Evolutionary conservation across 164 flowering plant genomes (phyloP), one percentile per base, ranked within the genome.

Genomic region (grape (Vitis vinifera)): DNA sequence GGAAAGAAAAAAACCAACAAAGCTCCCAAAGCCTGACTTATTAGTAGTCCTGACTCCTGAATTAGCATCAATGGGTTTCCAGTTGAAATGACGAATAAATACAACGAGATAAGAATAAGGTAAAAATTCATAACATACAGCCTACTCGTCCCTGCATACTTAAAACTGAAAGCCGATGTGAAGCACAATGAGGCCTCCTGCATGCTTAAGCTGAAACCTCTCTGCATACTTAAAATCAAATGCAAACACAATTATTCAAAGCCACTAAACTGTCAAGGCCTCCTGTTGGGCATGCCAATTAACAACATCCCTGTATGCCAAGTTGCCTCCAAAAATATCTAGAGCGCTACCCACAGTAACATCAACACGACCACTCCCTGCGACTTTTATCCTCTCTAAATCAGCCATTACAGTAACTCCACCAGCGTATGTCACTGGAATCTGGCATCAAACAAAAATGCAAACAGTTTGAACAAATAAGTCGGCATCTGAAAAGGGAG

Each of bases 391-490:
- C 77, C 78, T 87, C 78, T 93, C 98, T 68, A 94, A 76, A 77
- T 94, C 98, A 3, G 66, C 86, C 89, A 94, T 82, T 37, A 77
- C 82, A 0, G 91, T 87, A 4, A 92, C 98, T 10, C 98, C 98
- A 67, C 98, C 94, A 67, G 98, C 97, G 74, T 93, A 93, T 47
- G 98, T 91, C 60, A 91, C 98, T 3, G 92, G 98, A 75, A 93
- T 88, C 98, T 94, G 86, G 16, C 70, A 77, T 19, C 58, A 60
- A 65, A 51, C 55, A 51, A 73, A 5, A 53, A 64, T 3, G 55
- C n/a, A 59, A 63, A 55, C 44, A 62, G 63, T 59, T 9, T 52
- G 27, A 12, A 10, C 49, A 55, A 53, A 30, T 60, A 44, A 3
- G 8, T 48, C 7, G 10, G 48, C 31, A 15, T 60, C 30, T 23